Percentiles rank a stretch among this genome's conserved stretches.
Conservation (phyloP, 2,329 filamentous ascomycete species). For the Arthroderma sp. region DNA sequence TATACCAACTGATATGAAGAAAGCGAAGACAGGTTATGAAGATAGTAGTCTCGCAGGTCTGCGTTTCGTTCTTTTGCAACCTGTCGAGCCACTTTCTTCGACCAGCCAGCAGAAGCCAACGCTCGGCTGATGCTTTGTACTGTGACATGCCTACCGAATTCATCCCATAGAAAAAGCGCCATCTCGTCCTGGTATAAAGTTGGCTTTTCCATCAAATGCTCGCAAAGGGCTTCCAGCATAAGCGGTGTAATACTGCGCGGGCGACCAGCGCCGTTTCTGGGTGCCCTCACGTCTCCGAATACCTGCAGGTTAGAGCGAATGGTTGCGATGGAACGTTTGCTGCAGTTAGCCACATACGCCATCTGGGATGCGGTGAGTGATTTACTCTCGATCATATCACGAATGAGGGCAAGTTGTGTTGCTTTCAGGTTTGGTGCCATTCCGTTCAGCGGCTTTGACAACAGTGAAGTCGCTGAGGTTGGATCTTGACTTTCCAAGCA, state of each 20-base stretch:
- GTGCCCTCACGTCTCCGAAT: constrained; percentile 12
- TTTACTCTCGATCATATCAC: constrained; percentile 10
- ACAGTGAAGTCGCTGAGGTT: no score
- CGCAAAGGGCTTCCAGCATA: constrained; percentile 15
- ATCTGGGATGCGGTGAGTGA: constrained; percentile 11
- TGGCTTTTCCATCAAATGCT: no score
- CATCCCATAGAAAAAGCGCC: no score
- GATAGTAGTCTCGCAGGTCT: constrained; percentile 24
- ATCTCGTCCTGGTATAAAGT: no score
- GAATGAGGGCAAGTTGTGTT: constrained; percentile 7
- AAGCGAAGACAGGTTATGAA: constrained; percentile 21
- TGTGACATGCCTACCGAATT: no score
- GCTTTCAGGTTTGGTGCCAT: neutral
- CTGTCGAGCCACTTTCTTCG: constrained; percentile 19
- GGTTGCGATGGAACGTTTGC: constrained; percentile 10
- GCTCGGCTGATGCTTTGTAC: no score
- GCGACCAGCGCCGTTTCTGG: constrained; percentile 12
- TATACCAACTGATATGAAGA: constrained; percentile 24
- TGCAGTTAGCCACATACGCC: constrained; percentile 10
- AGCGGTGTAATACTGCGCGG: constrained; percentile 13
- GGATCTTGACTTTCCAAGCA: no score
- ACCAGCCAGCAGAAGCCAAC: constrained; percentile 15
- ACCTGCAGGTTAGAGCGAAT: constrained; percentile 8
- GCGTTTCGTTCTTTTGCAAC: constrained; percentile 22
- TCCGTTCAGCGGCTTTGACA: no score